Base-by-base conservation (phyloP, 352 stramenopile species). In the Blastocystis sp. region DNA sequence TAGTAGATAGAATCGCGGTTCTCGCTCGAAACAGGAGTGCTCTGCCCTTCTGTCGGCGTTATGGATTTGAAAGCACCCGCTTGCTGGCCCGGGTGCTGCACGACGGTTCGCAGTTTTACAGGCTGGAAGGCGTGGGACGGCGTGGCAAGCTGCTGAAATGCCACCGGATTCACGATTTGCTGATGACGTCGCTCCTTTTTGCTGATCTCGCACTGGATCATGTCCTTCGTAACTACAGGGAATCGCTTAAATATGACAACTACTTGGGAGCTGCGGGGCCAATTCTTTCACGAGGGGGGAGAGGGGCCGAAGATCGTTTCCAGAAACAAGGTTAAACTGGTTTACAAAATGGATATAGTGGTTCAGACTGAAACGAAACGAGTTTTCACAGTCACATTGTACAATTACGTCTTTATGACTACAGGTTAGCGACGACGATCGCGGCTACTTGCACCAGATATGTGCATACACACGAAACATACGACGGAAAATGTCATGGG, bases 271-370 rank as follows among this genome's bases (percentile, higher is more conserved):
- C 59, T 69, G 39, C 4, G 74, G 74, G 10, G 61, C 74, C 35
- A 67, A 24, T 69, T 85, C 55, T 10, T 33, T 85, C 12, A 67
- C 61, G 31, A 85, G 61, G 2, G 65, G 24, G 2, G 26, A 31
- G 10, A 85, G 35, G 16, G 74, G 74, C n/a, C 74, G 74, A 3
- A 85, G 41, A 19, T 85, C 74, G 33, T 51, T n/a, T 16, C n/a
- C 41, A 12, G 33, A 29, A n/a, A 85, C 61, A 19, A 85, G 60
- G 39, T 85, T 39, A 50, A 85, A 85, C 31, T 85, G 74, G n/a
- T 85, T 55, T 4, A 85, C 74, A 29, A 85, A 85, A 39, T 85
- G 66, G 26, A 85, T 24, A 45, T 67, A 85, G 61, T 85, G 74
- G 35, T 51, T 85, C 1, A 85, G 13, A 69, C 74, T 85, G 74